phyloP scores from a whole-genome alignment of 169 alveolate genomes.

The Eimeria necatrix region DNA sequence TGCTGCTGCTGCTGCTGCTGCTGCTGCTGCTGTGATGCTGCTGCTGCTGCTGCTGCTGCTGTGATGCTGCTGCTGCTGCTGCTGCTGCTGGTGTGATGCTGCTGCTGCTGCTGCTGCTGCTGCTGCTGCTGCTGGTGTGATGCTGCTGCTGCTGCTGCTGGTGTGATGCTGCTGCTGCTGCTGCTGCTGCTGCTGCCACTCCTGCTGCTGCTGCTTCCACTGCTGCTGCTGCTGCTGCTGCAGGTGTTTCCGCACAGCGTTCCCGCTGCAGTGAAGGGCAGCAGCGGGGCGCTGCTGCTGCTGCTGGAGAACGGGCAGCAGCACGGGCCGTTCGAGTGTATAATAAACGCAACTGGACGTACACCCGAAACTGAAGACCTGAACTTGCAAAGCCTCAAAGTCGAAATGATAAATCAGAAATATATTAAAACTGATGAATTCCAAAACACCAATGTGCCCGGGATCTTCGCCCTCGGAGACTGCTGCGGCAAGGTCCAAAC shows the following conservation, averaged over 20 bases:
- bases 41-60: too few species aligned
- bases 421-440: conserved; percentile 88
- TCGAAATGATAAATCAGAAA: conserved; percentile 83
- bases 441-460: conserved; percentile 87
- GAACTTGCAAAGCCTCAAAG: neutral
- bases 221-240: conserved; percentile 84
- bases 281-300: neutral
- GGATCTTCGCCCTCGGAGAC: conserved; percentile 89
- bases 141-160: too few species aligned
- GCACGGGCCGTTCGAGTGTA: conserved; percentile 84
- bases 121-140: too few species aligned
- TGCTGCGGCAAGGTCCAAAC: conserved; percentile 82
- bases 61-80: too few species aligned
- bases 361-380: conserved; percentile 32
- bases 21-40: too few species aligned
- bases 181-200: too few species aligned
- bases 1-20: too few species aligned
- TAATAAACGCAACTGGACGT: conserved; percentile 93
- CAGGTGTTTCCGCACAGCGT: conserved; percentile 57
- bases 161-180: too few species aligned
- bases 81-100: too few species aligned
- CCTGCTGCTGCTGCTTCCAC: too few species aligned
- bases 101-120: too few species aligned
- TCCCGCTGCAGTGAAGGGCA: neutral
- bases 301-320: conserved; percentile 33